Evolutionary conservation across 352 stramenopile species (phyloP), one percentile per base, ranked within the genome.

Genomic region (Pythium plurisporium): DNA sequence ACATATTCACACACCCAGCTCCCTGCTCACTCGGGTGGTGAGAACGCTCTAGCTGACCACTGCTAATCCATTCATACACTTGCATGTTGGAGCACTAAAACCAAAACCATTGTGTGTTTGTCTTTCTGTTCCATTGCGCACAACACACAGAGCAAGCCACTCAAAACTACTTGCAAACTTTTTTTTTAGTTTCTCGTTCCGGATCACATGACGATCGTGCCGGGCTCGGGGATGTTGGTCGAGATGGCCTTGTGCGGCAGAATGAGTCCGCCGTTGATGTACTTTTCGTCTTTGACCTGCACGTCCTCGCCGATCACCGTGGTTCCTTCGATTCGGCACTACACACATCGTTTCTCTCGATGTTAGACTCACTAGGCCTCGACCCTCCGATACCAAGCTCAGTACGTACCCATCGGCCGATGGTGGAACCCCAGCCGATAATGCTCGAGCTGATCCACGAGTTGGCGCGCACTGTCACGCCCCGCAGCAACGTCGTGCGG

Each of bases 171-270:
- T n/a, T n/a, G n/a, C n/a, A n/a, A n/a, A n/a, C n/a, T n/a, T n/a
- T n/a, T n/a, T n/a, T n/a, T n/a, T n/a, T n/a, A n/a, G n/a, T n/a
- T n/a, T n/a, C n/a, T n/a, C n/a, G n/a, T n/a, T n/a, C 5, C 11
- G 23, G n/a, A 19, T 50, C 62, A 95, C 86, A 95, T 95, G 73
- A 95, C 82, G 58, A 95, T 95, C 36, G 82, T 95, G 49, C 86
- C 86, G 30, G 82, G 81, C 52, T 94, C 85, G 2, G 80, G 82
- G 37, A 91, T 91, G 63, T 79, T 92, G 43, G 79, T 67, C 7
- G 86, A 94, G 67, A 95, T 94, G 64, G 81, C 82, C 58, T 94
- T 94, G 69, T 95, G 86, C 36, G 86, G 86, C 50, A 95, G 59
- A 60, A 95, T 89, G 63, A 95, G 79, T 20, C 79, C 83, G 33